Percentiles rank a stretch among this genome's conserved stretches.
Evolutionary conservation across 2,329 filamentous ascomycete species (phyloP).

Genomic region (Alternaria sp.): DNA sequence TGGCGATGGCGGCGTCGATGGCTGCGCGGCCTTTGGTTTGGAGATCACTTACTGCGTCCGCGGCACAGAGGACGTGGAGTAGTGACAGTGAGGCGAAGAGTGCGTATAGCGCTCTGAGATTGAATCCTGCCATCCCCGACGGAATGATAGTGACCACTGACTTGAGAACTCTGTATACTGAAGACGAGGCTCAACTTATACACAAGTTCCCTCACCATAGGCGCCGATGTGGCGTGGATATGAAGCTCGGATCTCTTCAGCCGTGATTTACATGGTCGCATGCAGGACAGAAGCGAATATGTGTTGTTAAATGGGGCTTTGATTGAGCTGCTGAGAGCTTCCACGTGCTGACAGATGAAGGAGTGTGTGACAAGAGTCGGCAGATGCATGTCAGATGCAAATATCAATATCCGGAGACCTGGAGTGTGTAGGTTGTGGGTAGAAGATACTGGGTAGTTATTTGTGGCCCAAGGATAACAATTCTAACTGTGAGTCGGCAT

Average conservation of each 20-base stretch:
- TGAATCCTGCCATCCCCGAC: slow-evolving; percentile 30
- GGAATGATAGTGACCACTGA: slow-evolving; percentile 2
- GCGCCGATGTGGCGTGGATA: background rate
- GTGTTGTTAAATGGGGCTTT: slow-evolving; percentile 32
- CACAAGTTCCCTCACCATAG: background rate
- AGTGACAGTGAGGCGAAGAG: slow-evolving; percentile 33
- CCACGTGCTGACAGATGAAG: slow-evolving; percentile 24
- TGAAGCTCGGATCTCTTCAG: slow-evolving; percentile 20
- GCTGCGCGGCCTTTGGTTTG: slow-evolving; percentile 38
- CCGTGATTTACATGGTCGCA: slow-evolving; percentile 21
- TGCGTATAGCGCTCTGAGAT: slow-evolving; percentile 33
- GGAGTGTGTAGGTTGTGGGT: slow-evolving; percentile 24
- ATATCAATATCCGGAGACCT: slow-evolving; percentile 24
- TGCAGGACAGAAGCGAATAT: slow-evolving; percentile 8
- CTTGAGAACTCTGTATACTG: slow-evolving; percentile 11
- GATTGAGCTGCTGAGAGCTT: slow-evolving; percentile 27
- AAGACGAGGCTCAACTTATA: slow-evolving; percentile 29
- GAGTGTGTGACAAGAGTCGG: slow-evolving; percentile 21
- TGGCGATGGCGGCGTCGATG: slow-evolving; percentile 41
- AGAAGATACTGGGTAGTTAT: slow-evolving; percentile 20
- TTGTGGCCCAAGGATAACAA: background rate
- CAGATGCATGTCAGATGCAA: slow-evolving; percentile 28
- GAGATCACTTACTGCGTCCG: slow-evolving; percentile 41
- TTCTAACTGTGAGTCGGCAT: background rate
- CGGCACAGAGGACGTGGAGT: slow-evolving; percentile 31